Base-by-base conservation (phyloP, 2,329 filamentous ascomycete genomes). In the Nigrospora oryzae region DNA sequence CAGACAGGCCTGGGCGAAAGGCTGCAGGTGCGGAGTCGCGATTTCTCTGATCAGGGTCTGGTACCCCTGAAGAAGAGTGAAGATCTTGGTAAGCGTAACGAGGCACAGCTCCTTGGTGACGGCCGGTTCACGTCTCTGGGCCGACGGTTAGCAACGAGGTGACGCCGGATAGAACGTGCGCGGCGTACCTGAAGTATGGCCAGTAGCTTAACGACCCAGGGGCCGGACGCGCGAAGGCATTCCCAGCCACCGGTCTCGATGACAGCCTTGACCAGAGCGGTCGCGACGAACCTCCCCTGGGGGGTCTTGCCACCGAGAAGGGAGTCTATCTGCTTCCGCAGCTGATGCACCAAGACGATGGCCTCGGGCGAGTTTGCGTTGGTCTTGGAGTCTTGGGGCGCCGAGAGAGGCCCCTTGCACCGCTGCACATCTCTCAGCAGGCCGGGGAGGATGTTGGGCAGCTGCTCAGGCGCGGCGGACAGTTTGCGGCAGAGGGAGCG, bases 171-270 rank as follows among this genome's bases (percentile, higher is more conserved):
- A 31, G 14, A 30, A 36, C 35, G 32, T 28, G 10, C 12, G 17
- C 38, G 19, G 50, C 64, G 51, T 65, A 87, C 84, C 63, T 83
- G 81, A 34, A 96, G 63, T 44, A 95, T 77, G 2, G 77, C 75
- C 42, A 96, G 65, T 31, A 96, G 67, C n/a, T 79, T 82, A 53
- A 78, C 74, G 49, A 93, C 82, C 86, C 91, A 95, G 3, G 81
- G 73, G 55, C 83, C 81, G 32, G 79, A 79, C 43, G 79, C 81
- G 50, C 83, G 81, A 47, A 96, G 71, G 46, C 85, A 79, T 58
- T 94, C 88, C 81, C 86, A 89, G 38, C 89, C 89, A 19, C 89
- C 89, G 36, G 85, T 79, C 56, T 96, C 90, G 37, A 95, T 71
- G 5, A 83, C 71, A 4, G 86, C 79, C 67, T 96, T 96, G 63